Base-by-base conservation (phyloP, 257 asterid species). In the Nicotiana otophora region DNA sequence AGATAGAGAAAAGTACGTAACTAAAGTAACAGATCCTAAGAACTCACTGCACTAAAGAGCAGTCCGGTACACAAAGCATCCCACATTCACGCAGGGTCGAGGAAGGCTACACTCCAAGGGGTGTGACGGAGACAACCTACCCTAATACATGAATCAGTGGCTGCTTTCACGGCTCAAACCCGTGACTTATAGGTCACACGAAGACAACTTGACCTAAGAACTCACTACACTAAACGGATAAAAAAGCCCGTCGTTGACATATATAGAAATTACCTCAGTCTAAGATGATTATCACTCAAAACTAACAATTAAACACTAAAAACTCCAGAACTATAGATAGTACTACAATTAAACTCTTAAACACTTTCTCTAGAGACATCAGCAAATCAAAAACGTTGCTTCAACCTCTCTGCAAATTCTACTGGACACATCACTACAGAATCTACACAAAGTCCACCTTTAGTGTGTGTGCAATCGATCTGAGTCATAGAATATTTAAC, bases 371-470 rank as follows among this genome's bases (percentile, higher is more conserved):
- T 26, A 26, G 70, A 11, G 26, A 26, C 19, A 46, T 74, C 42
- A 74, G 80, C 80, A 74, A 79, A 79, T 79, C 74, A 58, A 79
- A 79, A 79, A 79, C 54, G 28, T 14, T 79, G 91, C 91, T 86
- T 90, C 30, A 93, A 88, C 93, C 95, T 88, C 91, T 89, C 95
- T 78, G 72, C 78, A 39, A 85, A 81, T 66, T 86, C 96, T 3
- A 89, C 75, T 46, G 98, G 99, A 86, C 81, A 90, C 84, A 95
- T 87, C n/a, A 84, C 26, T 23, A 92, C 98, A 36, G 99, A 91
- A 89, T 93, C 99, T 69, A 93, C 95, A 86, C 97, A 95, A 19
- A 95, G 91, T 1, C 99, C 99, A 63, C 99, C 99, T 85, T 93
- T 93, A 0, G 97, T 90, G 83, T 95, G 99, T 7, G 99, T 95